Evolutionary conservation across 306 rosid genomes (phyloP), one percentile per base, ranked within the genome.

Genomic region (Cicer yamashitae): DNA sequence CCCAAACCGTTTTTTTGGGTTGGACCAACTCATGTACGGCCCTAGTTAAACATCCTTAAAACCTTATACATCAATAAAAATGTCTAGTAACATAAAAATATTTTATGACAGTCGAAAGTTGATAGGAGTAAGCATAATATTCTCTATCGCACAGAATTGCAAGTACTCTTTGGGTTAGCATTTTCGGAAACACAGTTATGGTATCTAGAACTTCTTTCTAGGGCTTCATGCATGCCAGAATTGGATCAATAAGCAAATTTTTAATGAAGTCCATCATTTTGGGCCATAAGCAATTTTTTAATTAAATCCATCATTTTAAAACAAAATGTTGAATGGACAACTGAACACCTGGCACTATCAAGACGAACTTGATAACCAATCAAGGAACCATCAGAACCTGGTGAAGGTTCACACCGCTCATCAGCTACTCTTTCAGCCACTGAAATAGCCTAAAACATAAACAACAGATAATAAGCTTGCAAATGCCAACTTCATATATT

Each of bases 361-460:
- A 94, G 97, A 64, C 98, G 98, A 76, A 94, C 98, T 87, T 94
- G 98, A 86, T 94, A 94, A 73, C 98, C 98, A 85, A 91, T 86
- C 89, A 91, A 79, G 75, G 98, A 94, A 81, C 96, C 94, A 81
- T 86, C 81, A 41, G 90, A 87, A 81, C 98, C 98, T 8, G 96
- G 96, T 83, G 93, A 62, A 79, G 97, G 87, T 78, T 90, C 98
- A 40, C 93, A 88, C 37, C 98, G 91, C 84, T 94, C 98, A 83
- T 90, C 97, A 1, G 96, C 87, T n/a, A 94, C 98, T 84, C 98
- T 94, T 77, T 94, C 97, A 39, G 98, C 98, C 48, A 94, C 97
- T 45, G 97, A 90, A 81, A 91, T 87, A 78, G 98, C 98, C 97
- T 92, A 67, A 78, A 80, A 79, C 73, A 38, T 50, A 74, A 78